Base-by-base conservation (phyloP, 257 asterid genomes). In the Cinchona pubescens region DNA sequence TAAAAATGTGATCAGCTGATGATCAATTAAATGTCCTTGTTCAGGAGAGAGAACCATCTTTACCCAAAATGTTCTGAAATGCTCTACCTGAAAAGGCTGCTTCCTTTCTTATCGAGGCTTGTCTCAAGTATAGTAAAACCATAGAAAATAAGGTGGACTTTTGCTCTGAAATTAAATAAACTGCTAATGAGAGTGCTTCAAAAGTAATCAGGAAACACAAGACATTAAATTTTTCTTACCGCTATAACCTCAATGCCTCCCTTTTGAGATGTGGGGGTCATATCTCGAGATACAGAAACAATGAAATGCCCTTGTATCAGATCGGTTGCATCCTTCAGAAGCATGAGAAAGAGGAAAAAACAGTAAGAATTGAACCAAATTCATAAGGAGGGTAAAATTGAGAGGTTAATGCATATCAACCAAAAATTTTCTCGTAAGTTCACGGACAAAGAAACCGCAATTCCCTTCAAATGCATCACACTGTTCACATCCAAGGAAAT, bases 271-370 rank as follows among this genome's bases (percentile, higher is more conserved):
- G 89, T 69, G 70, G 91, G 87, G 63, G 88, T 84, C 82, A 84
- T 82, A 81, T 95, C 91, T 79, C 96, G 91, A 71, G 93, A 77
- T 75, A 90, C 91, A 80, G 97, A 87, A 73, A 87, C 85, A 82
- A 83, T 85, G 42, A 78, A 88, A 70, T 90, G 90, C 80, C 98
- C 98, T 83, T 91, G 97, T 74, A 90, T 67, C 63, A 93, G 78
- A 85, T 93, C 97, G 73, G 86, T 87, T 42, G 96, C 96, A 83
- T 93, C 97, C 98, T 93, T 85, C 82, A 84, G 16, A 67, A 74
- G 69, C n/a, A 53, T 14, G 76, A 67, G 42, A 67, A 73, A 79
- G 69, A 67, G 40, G 68, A 74, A 45, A 56, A 42, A 25, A 53
- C 46, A 37, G 63, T n/a, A 43, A 21, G 60, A 58, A 62, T 3